Evolutionary conservation across 2,329 filamentous ascomycete genomes (phyloP).

Genomic region (Colletotrichum navitas): DNA sequence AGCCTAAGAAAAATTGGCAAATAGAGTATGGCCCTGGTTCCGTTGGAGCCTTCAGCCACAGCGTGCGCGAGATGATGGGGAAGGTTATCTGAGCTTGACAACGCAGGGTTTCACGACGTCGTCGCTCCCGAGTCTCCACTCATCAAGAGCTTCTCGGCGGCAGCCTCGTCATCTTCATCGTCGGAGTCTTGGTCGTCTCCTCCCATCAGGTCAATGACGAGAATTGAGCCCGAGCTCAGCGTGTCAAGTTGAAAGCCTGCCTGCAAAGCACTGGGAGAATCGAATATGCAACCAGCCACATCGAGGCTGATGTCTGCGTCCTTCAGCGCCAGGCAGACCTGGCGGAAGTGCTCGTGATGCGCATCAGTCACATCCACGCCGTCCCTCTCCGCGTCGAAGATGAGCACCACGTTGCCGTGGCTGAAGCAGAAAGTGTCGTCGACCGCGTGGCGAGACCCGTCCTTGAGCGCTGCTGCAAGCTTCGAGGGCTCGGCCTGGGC

Average conservation of each 20-base stretch:
- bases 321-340: conserved; percentile 44
- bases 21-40: not conserved
- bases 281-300: conserved; percentile 45
- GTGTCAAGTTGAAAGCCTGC: conserved; percentile 45
- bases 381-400: conserved; percentile 40
- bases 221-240: conserved; percentile 42
- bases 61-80: no score
- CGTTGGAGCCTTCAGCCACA: not conserved
- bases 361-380: conserved; percentile 35
- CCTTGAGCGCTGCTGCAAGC: conserved; percentile 34
- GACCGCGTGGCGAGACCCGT: conserved; percentile 2
- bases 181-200: conserved; percentile 40
- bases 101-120: not conserved
- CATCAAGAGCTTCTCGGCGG: conserved; percentile 28
- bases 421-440: conserved; percentile 42
- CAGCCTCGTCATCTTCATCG: conserved; percentile 41
- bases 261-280: conserved; percentile 36
- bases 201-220: conserved; percentile 44
- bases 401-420: conserved; percentile 41
- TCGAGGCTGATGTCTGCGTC: conserved; percentile 44
- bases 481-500: conserved; percentile 37
- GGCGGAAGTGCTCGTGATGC: conserved; percentile 45
- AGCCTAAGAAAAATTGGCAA: no score
- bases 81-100: no score
- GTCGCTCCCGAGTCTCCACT: conserved; percentile 28